These are phyloP conservation scores for Amanita rimosa DNA, from an alignment of 768 basidiomycete species.

Conservation along the genomic window DNA sequence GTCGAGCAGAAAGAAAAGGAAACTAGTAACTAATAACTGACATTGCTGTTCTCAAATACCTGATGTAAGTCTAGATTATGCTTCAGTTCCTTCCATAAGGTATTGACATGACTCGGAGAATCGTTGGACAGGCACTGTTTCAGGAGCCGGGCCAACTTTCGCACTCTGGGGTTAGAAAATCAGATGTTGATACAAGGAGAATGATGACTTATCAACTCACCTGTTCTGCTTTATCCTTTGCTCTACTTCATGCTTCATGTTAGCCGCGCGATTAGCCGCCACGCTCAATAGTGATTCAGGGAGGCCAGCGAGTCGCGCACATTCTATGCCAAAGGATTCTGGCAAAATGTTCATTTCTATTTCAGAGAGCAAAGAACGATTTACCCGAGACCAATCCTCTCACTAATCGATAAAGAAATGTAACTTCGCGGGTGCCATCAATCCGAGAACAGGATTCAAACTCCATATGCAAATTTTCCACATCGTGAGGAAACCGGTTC, in stretches of 20 bases:
- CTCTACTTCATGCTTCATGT: conserved; percentile 44
- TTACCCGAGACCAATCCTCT: conserved; percentile 56
- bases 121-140: conserved; percentile 13
- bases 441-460: conserved; percentile 59
- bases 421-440: conserved; percentile 69
- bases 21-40: conserved; percentile 7
- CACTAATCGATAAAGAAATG: conserved; percentile 74
- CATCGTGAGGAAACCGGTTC: conserved; percentile 41
- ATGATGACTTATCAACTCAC: conserved; percentile 32
- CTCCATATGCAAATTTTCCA: conserved; percentile 82
- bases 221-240: conserved; percentile 36
- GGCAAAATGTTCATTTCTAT: not conserved
- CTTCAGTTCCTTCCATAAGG: conserved; percentile 13
- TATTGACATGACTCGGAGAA: conserved; percentile 6
- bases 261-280: conserved; percentile 44
- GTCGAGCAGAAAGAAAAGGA: conserved; percentile 20
- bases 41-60: not conserved
- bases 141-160: conserved; percentile 18
- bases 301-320: conserved; percentile 78
- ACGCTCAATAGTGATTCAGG: conserved; percentile 55
- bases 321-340: conserved; percentile 90
- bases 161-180: conserved; percentile 8
- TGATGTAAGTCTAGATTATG: conserved; percentile 13
- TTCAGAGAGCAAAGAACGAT: conserved; percentile 4
- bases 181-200: not conserved